Evolutionary conservation across 2,329 filamentous ascomycete species (phyloP).

Genomic region (Mycosphaerella sp.): DNA sequence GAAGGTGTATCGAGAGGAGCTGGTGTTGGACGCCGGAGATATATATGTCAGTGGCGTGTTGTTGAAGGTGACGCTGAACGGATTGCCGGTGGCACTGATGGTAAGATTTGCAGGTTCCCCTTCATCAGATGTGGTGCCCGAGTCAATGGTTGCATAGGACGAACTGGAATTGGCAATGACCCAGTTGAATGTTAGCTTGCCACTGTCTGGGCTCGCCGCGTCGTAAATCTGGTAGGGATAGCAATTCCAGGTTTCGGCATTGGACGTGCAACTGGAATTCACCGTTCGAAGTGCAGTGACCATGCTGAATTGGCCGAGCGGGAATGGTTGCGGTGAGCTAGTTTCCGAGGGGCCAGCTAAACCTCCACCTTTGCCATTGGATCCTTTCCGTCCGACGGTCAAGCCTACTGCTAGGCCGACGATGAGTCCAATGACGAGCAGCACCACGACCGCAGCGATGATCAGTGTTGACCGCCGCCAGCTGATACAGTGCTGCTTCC

Average conservation of each 20-base stretch:
- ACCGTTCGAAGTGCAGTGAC: constrained; percentile 51
- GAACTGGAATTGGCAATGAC: constrained; percentile 44
- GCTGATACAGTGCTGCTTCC: constrained; percentile 25
- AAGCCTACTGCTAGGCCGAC: constrained; percentile 38
- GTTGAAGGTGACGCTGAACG: constrained; percentile 52
- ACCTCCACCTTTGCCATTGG: not conserved
- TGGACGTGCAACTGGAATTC: constrained; percentile 52
- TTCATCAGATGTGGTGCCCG: constrained; percentile 52
- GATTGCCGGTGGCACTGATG: constrained; percentile 49
- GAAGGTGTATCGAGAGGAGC: constrained; percentile 54
- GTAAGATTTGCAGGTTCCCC: constrained; percentile 33
- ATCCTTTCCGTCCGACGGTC: constrained; percentile 19
- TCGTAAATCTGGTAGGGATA: constrained; percentile 51
- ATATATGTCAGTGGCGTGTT: constrained; percentile 47
- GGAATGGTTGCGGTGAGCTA: constrained; percentile 41
- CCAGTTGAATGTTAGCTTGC: constrained; percentile 55
- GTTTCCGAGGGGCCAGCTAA: not conserved
- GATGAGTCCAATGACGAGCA: constrained; percentile 34
- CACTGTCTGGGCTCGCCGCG: constrained; percentile 30
- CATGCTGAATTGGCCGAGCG: constrained; percentile 57
- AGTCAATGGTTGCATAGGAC: constrained; percentile 41
- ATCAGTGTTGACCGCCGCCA: constrained; percentile 38
- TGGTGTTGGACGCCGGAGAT: constrained; percentile 39
- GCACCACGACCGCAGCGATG: constrained; percentile 34
- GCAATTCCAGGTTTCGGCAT: constrained; percentile 56